phyloP scores from a whole-genome alignment of 192 early-diverging fungal species.

The Backusella liffmaniae region DNA sequence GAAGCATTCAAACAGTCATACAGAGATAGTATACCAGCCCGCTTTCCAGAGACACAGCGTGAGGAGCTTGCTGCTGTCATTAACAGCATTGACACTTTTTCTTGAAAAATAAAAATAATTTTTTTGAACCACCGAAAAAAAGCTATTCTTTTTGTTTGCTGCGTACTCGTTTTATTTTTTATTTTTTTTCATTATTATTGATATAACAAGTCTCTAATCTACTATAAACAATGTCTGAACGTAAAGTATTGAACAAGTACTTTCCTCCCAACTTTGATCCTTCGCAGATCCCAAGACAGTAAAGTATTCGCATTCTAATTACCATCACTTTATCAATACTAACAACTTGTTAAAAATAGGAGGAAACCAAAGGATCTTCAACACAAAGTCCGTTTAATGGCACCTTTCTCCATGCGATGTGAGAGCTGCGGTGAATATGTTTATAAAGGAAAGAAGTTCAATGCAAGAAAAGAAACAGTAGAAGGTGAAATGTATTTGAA shows the following conservation, averaged over 20 bases:
- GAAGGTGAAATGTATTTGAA: conserved; percentile 68
- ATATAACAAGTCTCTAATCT: no score
- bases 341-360: conserved; percentile 33
- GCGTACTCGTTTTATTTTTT: not conserved
- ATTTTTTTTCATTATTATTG: not conserved
- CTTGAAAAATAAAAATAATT: not conserved
- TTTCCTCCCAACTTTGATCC: conserved; percentile 98
- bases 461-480: conserved; percentile 91
- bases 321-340: not conserved
- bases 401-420: conserved; percentile 99
- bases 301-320: not conserved
- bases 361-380: conserved; percentile 81
- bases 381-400: conserved; percentile 97
- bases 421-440: conserved; percentile 95
- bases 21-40: not conserved
- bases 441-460: conserved; percentile 98
- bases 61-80: not conserved
- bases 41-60: not conserved
- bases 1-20: not conserved
- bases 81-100: not conserved
- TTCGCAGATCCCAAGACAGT: conserved; percentile 58
- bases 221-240: conserved; percentile 68
- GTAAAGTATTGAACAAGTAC: conserved; percentile 97
- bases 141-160: no score
- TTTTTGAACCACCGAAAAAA: no score